Base-by-base conservation (phyloP, 129 eudicot genomes). In the Escallonia rubra region DNA sequence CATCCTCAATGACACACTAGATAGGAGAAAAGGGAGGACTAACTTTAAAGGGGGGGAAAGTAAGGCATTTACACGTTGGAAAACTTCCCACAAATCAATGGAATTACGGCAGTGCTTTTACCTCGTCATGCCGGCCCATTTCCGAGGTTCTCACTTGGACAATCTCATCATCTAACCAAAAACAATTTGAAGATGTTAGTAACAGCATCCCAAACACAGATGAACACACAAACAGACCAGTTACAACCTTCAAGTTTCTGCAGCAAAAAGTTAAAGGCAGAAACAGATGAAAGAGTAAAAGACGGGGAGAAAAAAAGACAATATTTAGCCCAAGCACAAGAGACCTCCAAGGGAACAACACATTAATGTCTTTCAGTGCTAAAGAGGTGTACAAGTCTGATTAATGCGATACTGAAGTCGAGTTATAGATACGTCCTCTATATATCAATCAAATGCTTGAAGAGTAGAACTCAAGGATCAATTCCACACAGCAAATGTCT, bases 271-370 rank as follows among this genome's bases (percentile, higher is more conserved):
- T 39, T 39, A 78, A 71, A 66, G 67, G 81, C 59, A 66, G 66
- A 70, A 76, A 82, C 46, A 72, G 59, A 78, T 70, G 79, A 78
- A 79, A 70, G 40, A 57, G 82, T n/a, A 76, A 43, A 72, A 68
- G 86, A 80, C 75, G 59, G 71, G 78, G 70, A 80, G 72, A 58
- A 75, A 72, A 56, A 67, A 69, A 58, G 74, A 82, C 63, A n/a
- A n/a, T 3, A 9, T 43, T 69, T 56, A n/a, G 34, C n/a, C 16
- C 12, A 64, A 64, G 12, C 55, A 46, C 4, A 42, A 10, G 4
- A 15, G 9, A 14, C 11, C 4, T 13, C 0, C 12, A 10, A 49
- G 3, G 12, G 11, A 23, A 23, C 34, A 23, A 23, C 10, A 46
- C 6, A 5, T 46, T 46, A 46, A 46, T 5, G 50, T 46, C 6